Conservation (phyloP, 164 flowering plant species). For the Nymphaea thermarum region DNA sequence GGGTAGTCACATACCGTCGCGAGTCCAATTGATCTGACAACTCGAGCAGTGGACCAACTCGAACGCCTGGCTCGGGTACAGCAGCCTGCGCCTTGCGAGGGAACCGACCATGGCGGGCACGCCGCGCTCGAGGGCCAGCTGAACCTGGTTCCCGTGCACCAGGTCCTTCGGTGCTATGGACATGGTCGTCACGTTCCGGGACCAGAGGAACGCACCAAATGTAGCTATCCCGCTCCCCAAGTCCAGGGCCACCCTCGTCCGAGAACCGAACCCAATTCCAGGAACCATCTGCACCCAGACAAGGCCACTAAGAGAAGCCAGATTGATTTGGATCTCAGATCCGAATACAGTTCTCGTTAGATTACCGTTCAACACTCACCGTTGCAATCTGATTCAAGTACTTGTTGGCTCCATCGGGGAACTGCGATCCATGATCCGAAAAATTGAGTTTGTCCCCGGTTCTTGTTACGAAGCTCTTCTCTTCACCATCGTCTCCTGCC, state of each 20-base stretch:
- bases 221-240: slow-evolving; percentile 64
- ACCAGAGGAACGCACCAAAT: slow-evolving; percentile 46
- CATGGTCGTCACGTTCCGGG: slow-evolving; percentile 33
- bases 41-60: slow-evolving; percentile 58
- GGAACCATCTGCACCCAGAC: slow-evolving; percentile 41
- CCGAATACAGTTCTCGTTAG: too few relatives aligned
- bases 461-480: slow-evolving; percentile 78
- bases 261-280: slow-evolving; percentile 37
- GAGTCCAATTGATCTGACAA: slow-evolving; percentile 57
- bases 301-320: not conserved
- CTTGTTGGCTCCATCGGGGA: slow-evolving; percentile 89
- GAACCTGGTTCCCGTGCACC: slow-evolving; percentile 60
- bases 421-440: slow-evolving; percentile 98
- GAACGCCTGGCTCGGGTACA: slow-evolving; percentile 63
- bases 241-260: slow-evolving; percentile 44
- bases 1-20: slow-evolving; percentile 34
- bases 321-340: too few relatives aligned
- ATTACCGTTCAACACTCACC: slow-evolving; percentile 21
- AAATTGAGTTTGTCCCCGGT: slow-evolving; percentile 75
- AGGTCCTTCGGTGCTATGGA: slow-evolving; percentile 56
- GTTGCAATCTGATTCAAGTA: slow-evolving; percentile 78
- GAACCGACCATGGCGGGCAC: slow-evolving; percentile 60
- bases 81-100: slow-evolving; percentile 37
- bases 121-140: slow-evolving; percentile 63
- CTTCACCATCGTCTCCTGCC: slow-evolving; percentile 81